Conservation (phyloP, 352 stramenopile species). For the Globisporangium spiculum region DNA sequence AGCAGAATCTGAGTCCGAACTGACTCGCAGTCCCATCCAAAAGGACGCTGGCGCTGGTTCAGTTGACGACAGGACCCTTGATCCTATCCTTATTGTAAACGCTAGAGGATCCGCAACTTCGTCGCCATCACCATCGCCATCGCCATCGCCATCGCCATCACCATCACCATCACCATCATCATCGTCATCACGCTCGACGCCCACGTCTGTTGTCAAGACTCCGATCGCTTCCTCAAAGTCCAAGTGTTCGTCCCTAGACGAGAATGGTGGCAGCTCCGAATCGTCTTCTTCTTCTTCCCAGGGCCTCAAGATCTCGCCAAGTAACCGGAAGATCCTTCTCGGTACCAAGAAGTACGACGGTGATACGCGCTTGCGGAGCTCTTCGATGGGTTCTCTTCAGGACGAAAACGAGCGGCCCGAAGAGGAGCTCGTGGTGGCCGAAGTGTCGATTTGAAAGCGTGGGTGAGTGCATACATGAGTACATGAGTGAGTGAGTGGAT, state of each 20-base stretch:
- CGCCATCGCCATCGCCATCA: too few relatives aligned
- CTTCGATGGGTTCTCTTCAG: constrained; percentile 43
- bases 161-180: too few relatives aligned
- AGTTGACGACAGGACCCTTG: neutral
- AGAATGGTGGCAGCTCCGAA: neutral
- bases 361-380: constrained; percentile 29
- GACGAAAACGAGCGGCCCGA: constrained; percentile 19
- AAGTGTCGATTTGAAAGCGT: constrained; percentile 9
- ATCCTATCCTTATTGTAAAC: neutral
- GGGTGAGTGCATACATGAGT: neutral
- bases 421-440: neutral
- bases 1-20: constrained; percentile 2
- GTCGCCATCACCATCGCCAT: neutral
- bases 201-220: constrained; percentile 2
- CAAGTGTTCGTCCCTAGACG: constrained; percentile 2
- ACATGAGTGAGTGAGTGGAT: neutral
- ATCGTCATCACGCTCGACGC: neutral
- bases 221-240: constrained; percentile 8
- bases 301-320: constrained; percentile 42
- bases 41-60: neutral
- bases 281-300: neutral
- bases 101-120: neutral
- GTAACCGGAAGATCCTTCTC: constrained; percentile 43
- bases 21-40: neutral
- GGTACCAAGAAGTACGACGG: constrained; percentile 24